Base-by-base conservation (phyloP, 2,329 filamentous ascomycete genomes). In the Cylindrodendrum hubeiense region DNA sequence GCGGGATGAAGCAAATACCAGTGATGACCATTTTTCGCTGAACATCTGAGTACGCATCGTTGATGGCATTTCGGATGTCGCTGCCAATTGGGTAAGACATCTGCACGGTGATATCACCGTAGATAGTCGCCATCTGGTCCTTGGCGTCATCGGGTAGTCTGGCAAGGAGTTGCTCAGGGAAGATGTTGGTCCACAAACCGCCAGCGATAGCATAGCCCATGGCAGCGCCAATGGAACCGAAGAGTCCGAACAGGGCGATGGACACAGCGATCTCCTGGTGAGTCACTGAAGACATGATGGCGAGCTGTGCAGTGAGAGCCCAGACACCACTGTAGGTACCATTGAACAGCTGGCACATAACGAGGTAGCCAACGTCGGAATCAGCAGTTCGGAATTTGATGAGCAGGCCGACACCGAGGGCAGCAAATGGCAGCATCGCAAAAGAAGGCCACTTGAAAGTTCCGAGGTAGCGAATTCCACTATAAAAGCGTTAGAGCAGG, bases 261-360 rank as follows among this genome's bases (percentile, higher is more conserved):
- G 71, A 73, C 22, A 75, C 76, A 10, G 78, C 77, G 19, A 79
- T 70, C 43, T 79, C 71, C 52, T 78, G 74, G 52, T 78, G 75
- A 37, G 65, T 74, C 12, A 75, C 75, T 12, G 70, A 66, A 8
- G 76, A 68, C 66, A 78, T 74, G 60, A 78, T 74, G 28, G 76
- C 75, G 28, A 78, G 60, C 34, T 70, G 73, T 13, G 63, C 64
- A 8, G 60, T 58, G 57, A 75, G 71, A n/a, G 84, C 85, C 73
- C 85, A 85, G 75, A 87, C 85, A 67, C 84, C 85, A 43, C 80
- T 85, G 19, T 60, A 53, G 30, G 83, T 76, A 12, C 80, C 86
- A 60, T 88, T 81, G 34, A 88, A 80, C 21, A 89, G 78, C 74
- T 90, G 87, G n/a, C 84, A 85, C 73, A 86, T 84, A 64, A 87